Evolutionary conservation across 345 rosid species (phyloP).

Genomic region (Schrenkiella parvula): DNA sequence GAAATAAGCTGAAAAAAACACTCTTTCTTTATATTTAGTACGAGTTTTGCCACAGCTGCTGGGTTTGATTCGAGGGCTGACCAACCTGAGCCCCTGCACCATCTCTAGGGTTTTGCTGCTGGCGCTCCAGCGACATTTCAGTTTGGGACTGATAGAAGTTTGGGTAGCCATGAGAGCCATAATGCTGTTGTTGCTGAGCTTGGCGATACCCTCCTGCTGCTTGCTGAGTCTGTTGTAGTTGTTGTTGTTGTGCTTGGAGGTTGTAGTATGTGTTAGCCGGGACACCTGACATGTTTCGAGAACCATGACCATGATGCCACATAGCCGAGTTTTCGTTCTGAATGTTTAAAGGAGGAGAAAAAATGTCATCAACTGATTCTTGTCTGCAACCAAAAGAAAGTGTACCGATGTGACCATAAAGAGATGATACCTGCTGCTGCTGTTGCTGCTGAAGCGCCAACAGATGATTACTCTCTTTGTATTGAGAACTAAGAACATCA

Average conservation of each 20-base stretch:
- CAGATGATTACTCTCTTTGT: slow-evolving; percentile 70
- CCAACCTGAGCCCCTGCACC: slow-evolving; percentile 56
- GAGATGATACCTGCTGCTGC: slow-evolving; percentile 26
- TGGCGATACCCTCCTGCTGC: slow-evolving; percentile 64
- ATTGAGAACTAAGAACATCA: slow-evolving; percentile 75
- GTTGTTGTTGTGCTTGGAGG: slow-evolving; percentile 75
- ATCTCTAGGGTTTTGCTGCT: slow-evolving; percentile 89
- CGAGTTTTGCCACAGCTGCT: slow-evolving; percentile 92
- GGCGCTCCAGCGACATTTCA: slow-evolving; percentile 76
- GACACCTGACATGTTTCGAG: slow-evolving; percentile 65
- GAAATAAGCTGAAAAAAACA: slow-evolving; percentile 3
- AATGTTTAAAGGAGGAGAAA: not conserved
- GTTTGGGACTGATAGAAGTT: slow-evolving; percentile 79
- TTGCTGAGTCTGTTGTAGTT: slow-evolving; percentile 24
- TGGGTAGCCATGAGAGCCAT: slow-evolving; percentile 73
- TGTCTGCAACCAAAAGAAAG: not conserved
- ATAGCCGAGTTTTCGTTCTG: slow-evolving; percentile 83
- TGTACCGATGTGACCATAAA: not conserved
- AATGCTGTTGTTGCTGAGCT: slow-evolving; percentile 87
- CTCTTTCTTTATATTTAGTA: slow-evolving; percentile 47
- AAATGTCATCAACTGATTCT: not conserved
- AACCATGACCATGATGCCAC: slow-evolving; percentile 87
- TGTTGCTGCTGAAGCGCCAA: slow-evolving; percentile 78
- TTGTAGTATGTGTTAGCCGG: slow-evolving; percentile 76
- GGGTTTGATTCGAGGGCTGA: slow-evolving; percentile 81